Evolutionary conservation across 257 asterid genomes (phyloP), one percentile per base, ranked within the genome.

Genomic region (Eustoma russellianum): DNA sequence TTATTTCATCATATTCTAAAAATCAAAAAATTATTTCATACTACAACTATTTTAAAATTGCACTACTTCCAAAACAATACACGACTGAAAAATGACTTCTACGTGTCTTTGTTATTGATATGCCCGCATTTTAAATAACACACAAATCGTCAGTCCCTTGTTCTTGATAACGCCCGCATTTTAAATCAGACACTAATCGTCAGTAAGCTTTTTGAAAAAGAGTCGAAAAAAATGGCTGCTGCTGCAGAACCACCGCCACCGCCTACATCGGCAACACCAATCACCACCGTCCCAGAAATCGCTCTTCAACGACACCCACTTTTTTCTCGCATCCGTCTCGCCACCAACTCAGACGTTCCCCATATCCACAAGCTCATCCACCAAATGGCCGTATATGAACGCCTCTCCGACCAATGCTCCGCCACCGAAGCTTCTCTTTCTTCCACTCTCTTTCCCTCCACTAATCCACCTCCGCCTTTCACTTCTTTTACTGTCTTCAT

Each of bases 351-450:
- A 38, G 83, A 77, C 49, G 73, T 73, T 41, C 79, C 79, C 14
- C 70, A 64, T 58, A 59, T 77, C 56, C 79, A 70, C 59, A 73
- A 64, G 45, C 79, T 77, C 51, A 77, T 77, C 59, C 70, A 77
- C 66, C 70, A 77, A 52, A 73, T 73, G 83, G 83, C 83, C 55
- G 66, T 65, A 38, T 77, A 57, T 66, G 79, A 77, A 30, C 62
- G 60, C 50, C 79, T 77, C 53, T 18, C 77, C 33, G 64, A 77
- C 28, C 69, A 66, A 46, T 70, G 17, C 62, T 50, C 71, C 51
- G 79, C 83, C 49, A 73, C 79, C 5, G 79, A 70, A 57, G 55
- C 65, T 9, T 60, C 79, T 14, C 79, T 77, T 19, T 61, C 79
- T n/a, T 8, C 70, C 57, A 73, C 83, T 3, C 79, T 77, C 53